These are phyloP conservation scores for Eurotiales sp. DNA, from an alignment of 2,329 filamentous ascomycete species.

Conservation along the genomic window DNA sequence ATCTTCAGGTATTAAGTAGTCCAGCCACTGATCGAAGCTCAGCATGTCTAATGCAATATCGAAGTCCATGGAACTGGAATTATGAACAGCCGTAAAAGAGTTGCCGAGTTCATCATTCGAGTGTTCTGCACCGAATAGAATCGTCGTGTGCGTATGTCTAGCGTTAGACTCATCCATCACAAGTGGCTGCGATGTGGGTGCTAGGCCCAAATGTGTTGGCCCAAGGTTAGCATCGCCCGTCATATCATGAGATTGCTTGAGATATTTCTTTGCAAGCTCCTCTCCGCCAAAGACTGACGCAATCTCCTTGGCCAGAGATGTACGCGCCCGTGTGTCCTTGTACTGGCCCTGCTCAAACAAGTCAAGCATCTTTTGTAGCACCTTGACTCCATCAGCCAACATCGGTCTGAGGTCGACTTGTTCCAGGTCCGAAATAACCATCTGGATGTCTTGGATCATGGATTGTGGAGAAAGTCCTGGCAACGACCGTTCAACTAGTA, in stretches of 20 bases:
- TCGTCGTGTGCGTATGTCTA: not conserved
- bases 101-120: not conserved
- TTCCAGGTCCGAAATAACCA: conserved; percentile 23
- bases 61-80: conserved; percentile 8
- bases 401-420: conserved; percentile 19
- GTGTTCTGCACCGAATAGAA: not conserved
- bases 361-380: conserved; percentile 24
- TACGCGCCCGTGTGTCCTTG: conserved; percentile 18
- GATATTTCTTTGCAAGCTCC: conserved; percentile 23
- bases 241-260: conserved; percentile 20
- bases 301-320: conserved; percentile 22
- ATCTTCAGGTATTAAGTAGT: conserved; percentile 3
- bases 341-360: conserved; percentile 22
- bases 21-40: conserved; percentile 11
- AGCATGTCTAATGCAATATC: conserved; percentile 13
- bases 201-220: not conserved
- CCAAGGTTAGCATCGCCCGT: not conserved
- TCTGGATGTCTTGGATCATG: conserved; percentile 22
- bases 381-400: conserved; percentile 21
- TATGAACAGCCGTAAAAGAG: not conserved
- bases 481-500: conserved; percentile 25
- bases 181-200: not conserved
- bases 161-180: not conserved
- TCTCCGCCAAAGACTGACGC: conserved; percentile 25
- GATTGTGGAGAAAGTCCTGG: conserved; percentile 19